Evolutionary conservation across 768 basidiomycete species (phyloP).

Genomic region (Lentinula raphanica): DNA sequence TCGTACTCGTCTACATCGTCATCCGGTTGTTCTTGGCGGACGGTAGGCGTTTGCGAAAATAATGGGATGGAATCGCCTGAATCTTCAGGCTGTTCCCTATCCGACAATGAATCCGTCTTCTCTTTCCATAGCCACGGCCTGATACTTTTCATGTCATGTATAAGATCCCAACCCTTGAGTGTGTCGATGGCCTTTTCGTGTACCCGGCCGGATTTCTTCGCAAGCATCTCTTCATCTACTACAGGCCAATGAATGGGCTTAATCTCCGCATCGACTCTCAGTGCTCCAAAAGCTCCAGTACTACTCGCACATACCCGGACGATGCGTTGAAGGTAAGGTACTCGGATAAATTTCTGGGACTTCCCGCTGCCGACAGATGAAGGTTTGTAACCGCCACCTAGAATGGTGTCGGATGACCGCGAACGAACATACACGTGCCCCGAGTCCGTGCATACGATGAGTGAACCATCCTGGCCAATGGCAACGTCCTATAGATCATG

Average conservation of each 20-base stretch:
- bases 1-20: constrained; percentile 22
- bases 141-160: constrained; percentile 52
- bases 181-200: not conserved
- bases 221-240: constrained; percentile 44
- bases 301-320: constrained; percentile 79
- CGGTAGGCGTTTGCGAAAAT: not conserved
- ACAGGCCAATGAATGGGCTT: constrained; percentile 40
- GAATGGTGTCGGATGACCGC: constrained; percentile 32
- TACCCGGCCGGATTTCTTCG: constrained; percentile 24
- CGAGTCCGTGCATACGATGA: constrained; percentile 90
- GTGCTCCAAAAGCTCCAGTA: constrained; percentile 83
- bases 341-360: constrained; percentile 70
- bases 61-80: too few relatives aligned
- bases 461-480: constrained; percentile 78
- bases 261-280: constrained; percentile 68
- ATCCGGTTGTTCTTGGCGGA: constrained; percentile 1
- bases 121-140: constrained; percentile 55
- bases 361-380: constrained; percentile 28
- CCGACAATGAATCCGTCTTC: constrained; percentile 30
- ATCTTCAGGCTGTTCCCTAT: constrained; percentile 21
- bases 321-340: constrained; percentile 82
- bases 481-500: constrained; percentile 69
- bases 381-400: constrained; percentile 17
- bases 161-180: constrained; percentile 4
- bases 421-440: constrained; percentile 89